phyloP scores from a whole-genome alignment of 208 protist species.

The Vickermania spadyakhi region DNA sequence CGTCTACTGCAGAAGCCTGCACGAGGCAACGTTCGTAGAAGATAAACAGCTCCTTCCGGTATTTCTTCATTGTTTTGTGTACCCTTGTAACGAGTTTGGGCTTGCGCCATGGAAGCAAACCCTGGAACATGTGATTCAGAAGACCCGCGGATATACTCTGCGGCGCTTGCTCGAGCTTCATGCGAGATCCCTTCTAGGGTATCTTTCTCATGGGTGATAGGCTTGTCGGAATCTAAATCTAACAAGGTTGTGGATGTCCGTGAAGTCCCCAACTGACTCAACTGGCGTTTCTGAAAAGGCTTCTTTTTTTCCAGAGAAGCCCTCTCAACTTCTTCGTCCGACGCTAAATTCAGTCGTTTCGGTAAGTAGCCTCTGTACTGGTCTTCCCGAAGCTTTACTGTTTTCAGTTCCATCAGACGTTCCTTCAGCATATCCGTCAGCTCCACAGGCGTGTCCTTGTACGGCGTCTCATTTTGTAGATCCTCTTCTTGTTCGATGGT shows the following conservation, averaged over 20 bases:
- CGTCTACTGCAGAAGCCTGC: constrained; percentile 76
- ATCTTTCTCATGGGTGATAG: not conserved
- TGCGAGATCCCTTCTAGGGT: not conserved
- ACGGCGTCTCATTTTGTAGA: constrained; percentile 20
- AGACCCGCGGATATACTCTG: not conserved
- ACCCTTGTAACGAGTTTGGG: not conserved
- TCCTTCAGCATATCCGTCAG: constrained; percentile 85
- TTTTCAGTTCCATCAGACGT: constrained; percentile 83
- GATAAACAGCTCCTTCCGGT: constrained; percentile 27
- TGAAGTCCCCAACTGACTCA: not conserved
- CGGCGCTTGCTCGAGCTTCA: not conserved
- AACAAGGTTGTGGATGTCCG: constrained; percentile 20
- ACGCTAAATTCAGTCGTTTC: constrained; percentile 28
- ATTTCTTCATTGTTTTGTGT: not conserved
- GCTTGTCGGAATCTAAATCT: constrained; percentile 18
- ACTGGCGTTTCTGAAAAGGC: no score
- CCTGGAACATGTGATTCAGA: not conserved
- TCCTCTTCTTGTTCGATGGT: constrained; percentile 44
- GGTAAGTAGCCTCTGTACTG: constrained; percentile 71
- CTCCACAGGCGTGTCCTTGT: constrained; percentile 76
- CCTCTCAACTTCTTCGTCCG: not conserved
- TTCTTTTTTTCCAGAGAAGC: not conserved
- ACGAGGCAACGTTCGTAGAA: constrained; percentile 66
- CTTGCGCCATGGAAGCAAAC: not conserved
- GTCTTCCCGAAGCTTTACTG: constrained; percentile 56